Evolutionary conservation across 1,284 basidiomycete genomes (phyloP), one percentile per base, ranked within the genome.

Genomic region (Malassezia globosa): DNA sequence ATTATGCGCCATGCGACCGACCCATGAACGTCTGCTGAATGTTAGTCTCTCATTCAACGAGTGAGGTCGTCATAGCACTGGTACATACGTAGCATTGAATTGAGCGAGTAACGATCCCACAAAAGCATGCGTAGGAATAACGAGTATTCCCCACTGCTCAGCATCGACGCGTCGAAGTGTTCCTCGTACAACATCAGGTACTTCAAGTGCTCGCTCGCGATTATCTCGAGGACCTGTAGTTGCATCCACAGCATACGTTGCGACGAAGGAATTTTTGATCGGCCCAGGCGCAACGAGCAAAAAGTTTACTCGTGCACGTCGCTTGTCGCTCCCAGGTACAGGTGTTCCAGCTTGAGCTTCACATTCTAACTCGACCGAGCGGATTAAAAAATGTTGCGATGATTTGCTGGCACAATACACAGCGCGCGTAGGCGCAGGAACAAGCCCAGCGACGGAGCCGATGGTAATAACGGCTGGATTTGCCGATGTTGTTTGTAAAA

Each of bases 341-440:
- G 19, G 16, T 16, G 33, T 18, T 8, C 41, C 52, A 8, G 60
- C 50, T 36, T 71, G 68, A 4, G 75, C 66, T 53, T 75, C 73
- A 25, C 73, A 70, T 43, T 92, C 86, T 51, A 87, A 82, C 2
- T 84, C 76, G 24, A 87, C 77, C 4, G 83, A 76, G 71, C 85
- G 81, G 72, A 85, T 86, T 50, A 87, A 81, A 36, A 83, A 71
- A 38, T 87, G 77, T 2, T 83, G 83, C 0, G 85, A 83, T 1
- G 83, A 76, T 72, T 95, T 95, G 4, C 84, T 85, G 0, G 87
- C 81, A 0, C 80, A 81, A 71, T 95, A 95, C 23, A 95, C 73
- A 0, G 84, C 76, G 14, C 89, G 82, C 0, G 85, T 87, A 0
- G 89, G 89, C 0, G 88, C 81, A 0, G 88, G 84, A 22, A 89